Conservation (phyloP, 306 rosid genomes). For the Citrullus amarus region DNA sequence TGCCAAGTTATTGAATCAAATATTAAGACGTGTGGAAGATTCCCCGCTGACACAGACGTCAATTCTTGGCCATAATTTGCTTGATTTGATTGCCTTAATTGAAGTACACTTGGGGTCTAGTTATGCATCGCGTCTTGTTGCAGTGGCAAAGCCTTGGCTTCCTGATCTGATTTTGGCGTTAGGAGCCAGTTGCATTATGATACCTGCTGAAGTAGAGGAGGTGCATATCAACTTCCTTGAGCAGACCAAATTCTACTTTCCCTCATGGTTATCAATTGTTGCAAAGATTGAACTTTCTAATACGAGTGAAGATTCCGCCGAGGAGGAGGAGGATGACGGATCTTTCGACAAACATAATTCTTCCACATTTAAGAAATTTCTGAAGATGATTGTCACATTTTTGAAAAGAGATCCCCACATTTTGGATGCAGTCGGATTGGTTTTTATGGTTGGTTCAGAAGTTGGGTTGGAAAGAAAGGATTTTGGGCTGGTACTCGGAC, state of each 20-base stretch:
- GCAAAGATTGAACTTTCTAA: slow-evolving; percentile 41
- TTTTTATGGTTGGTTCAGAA: slow-evolving; percentile 45
- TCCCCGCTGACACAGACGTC: slow-evolving; percentile 31
- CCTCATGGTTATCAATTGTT: slow-evolving; percentile 49
- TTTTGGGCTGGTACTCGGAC: slow-evolving; percentile 45
- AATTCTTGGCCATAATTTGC: slow-evolving; percentile 51
- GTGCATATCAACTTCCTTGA: slow-evolving; percentile 17
- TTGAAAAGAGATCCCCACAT: slow-evolving; percentile 39
- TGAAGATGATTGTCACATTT: slow-evolving; percentile 28
- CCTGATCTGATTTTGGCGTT: slow-evolving; percentile 77
- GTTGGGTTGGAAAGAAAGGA: slow-evolving; percentile 51
- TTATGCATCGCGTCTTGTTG: slow-evolving; percentile 46
- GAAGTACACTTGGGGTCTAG: slow-evolving; percentile 52
- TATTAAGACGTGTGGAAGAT: slow-evolving; percentile 31
- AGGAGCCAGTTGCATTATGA: slow-evolving; percentile 34
- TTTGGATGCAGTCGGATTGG: slow-evolving; percentile 47
- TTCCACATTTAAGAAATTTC: slow-evolving; percentile 43
- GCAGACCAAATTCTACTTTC: slow-evolving; percentile 34
- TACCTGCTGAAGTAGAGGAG: slow-evolving; percentile 21
- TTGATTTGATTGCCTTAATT: slow-evolving; percentile 45
- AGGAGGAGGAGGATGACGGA: slow-evolving; percentile 26
- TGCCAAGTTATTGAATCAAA: slow-evolving; percentile 47
- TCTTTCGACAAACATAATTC: slow-evolving; percentile 19
- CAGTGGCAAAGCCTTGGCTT: slow-evolving; percentile 70
- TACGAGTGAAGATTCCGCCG: slow-evolving; percentile 18